Conservation (phyloP, 2,329 filamentous ascomycete species). For the Botrytis aclada region DNA sequence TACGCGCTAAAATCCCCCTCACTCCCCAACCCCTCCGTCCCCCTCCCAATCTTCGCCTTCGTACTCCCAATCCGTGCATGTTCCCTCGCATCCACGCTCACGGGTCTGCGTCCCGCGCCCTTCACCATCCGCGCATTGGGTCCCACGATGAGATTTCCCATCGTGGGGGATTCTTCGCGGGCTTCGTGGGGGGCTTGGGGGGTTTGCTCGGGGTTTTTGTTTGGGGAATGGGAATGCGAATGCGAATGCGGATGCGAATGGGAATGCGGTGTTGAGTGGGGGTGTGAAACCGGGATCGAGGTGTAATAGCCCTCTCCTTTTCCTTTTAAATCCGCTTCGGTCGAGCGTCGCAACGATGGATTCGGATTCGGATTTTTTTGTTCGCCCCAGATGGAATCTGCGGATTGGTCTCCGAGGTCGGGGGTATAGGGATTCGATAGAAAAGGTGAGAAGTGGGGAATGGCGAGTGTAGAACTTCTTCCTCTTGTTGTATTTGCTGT, state of each 20-base stretch:
- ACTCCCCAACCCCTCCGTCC: neutral
- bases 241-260: too few relatives aligned
- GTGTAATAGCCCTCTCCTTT: conserved; percentile 8
- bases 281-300: neutral
- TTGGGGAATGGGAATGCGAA: too few relatives aligned
- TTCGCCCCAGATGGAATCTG: neutral
- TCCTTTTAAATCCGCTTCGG: conserved; percentile 22
- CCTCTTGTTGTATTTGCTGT: neutral
- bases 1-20: conserved; percentile 14
- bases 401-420: neutral
- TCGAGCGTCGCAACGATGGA: conserved; percentile 18
- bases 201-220: neutral
- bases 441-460: conserved; percentile 6
- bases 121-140: conserved; percentile 25
- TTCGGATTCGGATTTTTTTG: neutral
- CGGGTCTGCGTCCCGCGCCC: conserved; percentile 27
- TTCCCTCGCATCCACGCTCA: conserved; percentile 30
- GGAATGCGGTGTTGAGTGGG: too few relatives aligned
- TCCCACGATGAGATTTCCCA: conserved; percentile 18
- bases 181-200: neutral
- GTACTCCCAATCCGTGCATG: conserved; percentile 20
- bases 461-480: neutral
- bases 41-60: conserved; percentile 23
- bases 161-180: conserved; percentile 9
- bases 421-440: neutral